Conservation (phyloP, 1,139 yeast genomes). For the Diutina pseudorugosa region DNA sequence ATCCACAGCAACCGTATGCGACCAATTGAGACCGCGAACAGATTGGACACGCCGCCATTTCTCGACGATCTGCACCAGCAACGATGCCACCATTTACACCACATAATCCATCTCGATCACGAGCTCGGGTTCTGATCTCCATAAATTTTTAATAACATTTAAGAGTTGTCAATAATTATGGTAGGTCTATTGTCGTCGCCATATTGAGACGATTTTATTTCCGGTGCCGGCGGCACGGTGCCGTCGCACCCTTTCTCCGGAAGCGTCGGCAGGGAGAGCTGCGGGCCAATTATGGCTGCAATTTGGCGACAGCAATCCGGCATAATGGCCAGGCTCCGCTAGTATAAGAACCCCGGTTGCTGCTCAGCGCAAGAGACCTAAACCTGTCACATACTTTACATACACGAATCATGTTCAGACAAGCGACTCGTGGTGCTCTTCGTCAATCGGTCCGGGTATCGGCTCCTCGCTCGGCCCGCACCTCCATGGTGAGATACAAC, state of each 20-base stretch:
- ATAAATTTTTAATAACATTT: too few species aligned
- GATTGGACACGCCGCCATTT: too few species aligned
- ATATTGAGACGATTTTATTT: too few species aligned
- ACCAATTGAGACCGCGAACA: not conserved
- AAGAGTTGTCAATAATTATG: too few species aligned
- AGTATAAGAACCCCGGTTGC: not conserved
- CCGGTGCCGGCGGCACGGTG: not conserved
- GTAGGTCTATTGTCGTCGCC: too few species aligned
- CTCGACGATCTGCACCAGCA: too few species aligned
- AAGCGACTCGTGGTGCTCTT: not conserved
- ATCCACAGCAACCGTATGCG: not conserved
- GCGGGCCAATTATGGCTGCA: not conserved
- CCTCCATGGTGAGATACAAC: not conserved
- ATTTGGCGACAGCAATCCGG: not conserved
- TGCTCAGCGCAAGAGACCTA: too few species aligned
- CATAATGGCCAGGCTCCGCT: not conserved
- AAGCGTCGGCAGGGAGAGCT: not conserved
- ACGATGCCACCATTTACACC: too few species aligned
- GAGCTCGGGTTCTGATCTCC: too few species aligned
- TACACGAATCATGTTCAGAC: not conserved
- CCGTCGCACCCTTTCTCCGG: not conserved
- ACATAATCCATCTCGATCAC: too few species aligned
- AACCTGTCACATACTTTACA: too few species aligned
- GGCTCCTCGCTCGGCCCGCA: not conserved
- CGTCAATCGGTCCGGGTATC: not conserved